Evolutionary conservation across 352 stramenopile species (phyloP), one percentile per base, ranked within the genome.

Genomic region (Phytophthora pseudosyringae): DNA sequence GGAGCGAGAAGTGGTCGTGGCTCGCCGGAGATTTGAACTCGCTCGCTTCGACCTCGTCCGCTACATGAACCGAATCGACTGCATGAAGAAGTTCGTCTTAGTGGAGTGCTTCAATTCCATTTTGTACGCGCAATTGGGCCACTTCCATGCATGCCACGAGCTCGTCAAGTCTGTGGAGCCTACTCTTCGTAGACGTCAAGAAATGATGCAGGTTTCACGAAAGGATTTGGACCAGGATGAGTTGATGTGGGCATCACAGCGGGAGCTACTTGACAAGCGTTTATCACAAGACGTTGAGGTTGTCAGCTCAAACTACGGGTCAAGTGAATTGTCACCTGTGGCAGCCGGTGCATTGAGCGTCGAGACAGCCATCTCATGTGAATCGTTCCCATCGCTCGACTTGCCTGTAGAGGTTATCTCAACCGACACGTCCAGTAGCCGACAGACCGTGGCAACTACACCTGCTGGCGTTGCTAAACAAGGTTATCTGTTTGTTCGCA

Each of bases 101-200:
- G 76, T 94, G 31, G 88, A 96, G 56, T 91, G 83, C 52, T 92
- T 94, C 64, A 93, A 95, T 44, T 91, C 88, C 33, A 89, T 79
- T 28, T 32, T 96, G 51, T 94, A 93, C 43, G 84, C 88, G 3
- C 90, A 93, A 18, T 59, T 94, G 33, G 74, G 82, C 1, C 88
- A 96, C 40, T 94, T 92, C 35, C 86, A 93, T 47, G 84, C 86
- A 8, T 91, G 88, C 39, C 83, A 93, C 43, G 86, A 94, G 45
- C 77, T 94, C 3, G 53, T 96, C 39, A 91, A 93, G 59, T 89
- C 75, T 13, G 72, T 94, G 38, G 88, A 96, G 55, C 74, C 84
- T 5, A 78, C 73, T 11, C 69, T 94, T 10, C 78, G 83, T 5
- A 66, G 82, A 50, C 84, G 86, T 3, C 86, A 96, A 60, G 78